phyloP scores from a whole-genome alignment of 768 basidiomycete genomes.

The Mycena olivaceomarginata region DNA sequence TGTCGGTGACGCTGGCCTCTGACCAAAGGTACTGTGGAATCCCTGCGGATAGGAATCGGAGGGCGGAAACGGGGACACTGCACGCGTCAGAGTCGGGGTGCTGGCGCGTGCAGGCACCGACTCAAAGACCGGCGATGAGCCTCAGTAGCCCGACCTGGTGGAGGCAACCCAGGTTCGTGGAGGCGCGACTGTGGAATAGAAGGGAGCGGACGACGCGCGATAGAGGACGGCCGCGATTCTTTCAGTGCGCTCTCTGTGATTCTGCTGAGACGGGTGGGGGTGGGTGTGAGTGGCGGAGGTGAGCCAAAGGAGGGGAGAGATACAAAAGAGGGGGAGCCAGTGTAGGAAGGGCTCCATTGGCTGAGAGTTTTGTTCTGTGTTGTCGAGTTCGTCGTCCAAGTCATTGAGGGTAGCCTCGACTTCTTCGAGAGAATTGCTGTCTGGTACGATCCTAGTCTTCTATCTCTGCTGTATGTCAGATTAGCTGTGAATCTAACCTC shows the following conservation, averaged over 20 bases:
- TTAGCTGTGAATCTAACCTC: no score
- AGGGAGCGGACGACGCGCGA: slow-evolving; percentile 51
- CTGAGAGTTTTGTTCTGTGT: slow-evolving; percentile 80
- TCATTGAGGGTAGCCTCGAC: slow-evolving; percentile 82
- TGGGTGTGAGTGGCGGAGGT: slow-evolving; percentile 58
- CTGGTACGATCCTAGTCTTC: no score
- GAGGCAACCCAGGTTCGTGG: slow-evolving; percentile 74
- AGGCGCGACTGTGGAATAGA: slow-evolving; percentile 74
- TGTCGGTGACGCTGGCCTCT: slow-evolving; percentile 69
- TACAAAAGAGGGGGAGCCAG: slow-evolving; percentile 69
- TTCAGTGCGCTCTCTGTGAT: slow-evolving; percentile 90
- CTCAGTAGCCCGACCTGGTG: slow-evolving; percentile 79
- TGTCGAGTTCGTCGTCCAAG: slow-evolving; percentile 81
- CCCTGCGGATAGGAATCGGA: slow-evolving; percentile 57
- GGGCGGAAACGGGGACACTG: slow-evolving; percentile 63
- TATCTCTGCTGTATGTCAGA: no score
- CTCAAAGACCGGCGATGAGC: slow-evolving; percentile 86
- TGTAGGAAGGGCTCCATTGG: slow-evolving; percentile 75
- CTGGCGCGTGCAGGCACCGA: slow-evolving; percentile 61
- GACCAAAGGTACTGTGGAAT: slow-evolving; percentile 60
- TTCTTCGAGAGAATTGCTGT: slow-evolving; percentile 80
- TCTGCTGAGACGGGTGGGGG: slow-evolving; percentile 75
- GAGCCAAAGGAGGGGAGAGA: slow-evolving; percentile 63
- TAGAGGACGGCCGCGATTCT: slow-evolving; percentile 77
- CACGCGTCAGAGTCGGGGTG: slow-evolving; percentile 69